Conservation (phyloP, 2,329 filamentous ascomycete species). For the Penicillium sp. region DNA sequence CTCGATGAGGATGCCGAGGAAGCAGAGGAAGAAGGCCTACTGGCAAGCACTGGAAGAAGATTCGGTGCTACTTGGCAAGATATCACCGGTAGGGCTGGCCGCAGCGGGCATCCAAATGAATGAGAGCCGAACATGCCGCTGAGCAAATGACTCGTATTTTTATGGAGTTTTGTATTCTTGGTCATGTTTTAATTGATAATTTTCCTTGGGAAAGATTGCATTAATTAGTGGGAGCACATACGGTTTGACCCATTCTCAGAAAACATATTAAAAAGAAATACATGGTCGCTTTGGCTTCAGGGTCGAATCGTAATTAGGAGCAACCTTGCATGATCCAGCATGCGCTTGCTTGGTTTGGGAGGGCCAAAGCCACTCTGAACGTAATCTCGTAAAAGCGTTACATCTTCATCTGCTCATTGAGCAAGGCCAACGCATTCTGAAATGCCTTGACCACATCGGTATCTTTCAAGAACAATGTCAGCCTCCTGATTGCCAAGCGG, state of each 20-base stretch:
- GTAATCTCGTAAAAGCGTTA: conserved; percentile 4
- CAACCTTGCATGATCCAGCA: conserved; percentile 3
- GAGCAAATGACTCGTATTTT: background rate
- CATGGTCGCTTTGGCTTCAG: background rate
- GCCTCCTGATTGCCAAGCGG: background rate
- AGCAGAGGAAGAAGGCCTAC: conserved; percentile 88
- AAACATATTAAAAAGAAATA: background rate
- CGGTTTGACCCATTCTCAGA: background rate
- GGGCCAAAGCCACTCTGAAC: background rate
- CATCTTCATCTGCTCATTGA: conserved; percentile 36
- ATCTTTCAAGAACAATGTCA: conserved; percentile 35
- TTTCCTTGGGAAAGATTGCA: background rate
- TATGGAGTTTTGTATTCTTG: background rate
- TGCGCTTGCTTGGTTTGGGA: conserved; percentile 2
- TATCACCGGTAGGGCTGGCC: conserved; percentile 63
- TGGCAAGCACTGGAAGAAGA: conserved; percentile 78
- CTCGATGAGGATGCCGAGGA: conserved; percentile 87
- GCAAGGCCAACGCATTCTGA: conserved; percentile 49
- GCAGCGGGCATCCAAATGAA: conserved; percentile 9
- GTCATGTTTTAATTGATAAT: background rate
- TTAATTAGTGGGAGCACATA: background rate
- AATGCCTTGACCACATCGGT: conserved; percentile 51
- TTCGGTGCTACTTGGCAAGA: conserved; percentile 90
- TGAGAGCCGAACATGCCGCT: background rate
- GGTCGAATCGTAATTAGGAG: background rate